Base-by-base conservation (phyloP, 305 asterid species). In the Solanum hybrid region DNA sequence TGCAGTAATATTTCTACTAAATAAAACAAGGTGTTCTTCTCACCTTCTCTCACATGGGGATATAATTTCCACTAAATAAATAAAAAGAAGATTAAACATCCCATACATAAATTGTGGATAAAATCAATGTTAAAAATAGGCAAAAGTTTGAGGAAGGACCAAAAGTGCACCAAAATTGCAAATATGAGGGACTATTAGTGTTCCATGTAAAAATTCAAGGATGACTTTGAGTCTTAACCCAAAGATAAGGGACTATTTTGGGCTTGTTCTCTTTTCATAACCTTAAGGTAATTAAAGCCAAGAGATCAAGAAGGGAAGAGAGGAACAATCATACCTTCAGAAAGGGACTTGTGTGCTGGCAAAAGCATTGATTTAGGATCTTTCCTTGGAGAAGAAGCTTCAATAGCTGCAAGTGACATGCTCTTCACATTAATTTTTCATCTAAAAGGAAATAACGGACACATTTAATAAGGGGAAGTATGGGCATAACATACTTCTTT, bases 371-470 rank as follows among this genome's bases (percentile, higher is more conserved):
- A 93, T 91, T 95, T 96, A 10, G 98, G 98, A 93, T 95, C 97
- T 92, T 95, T 97, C 75, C 94, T 93, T 73, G 98, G 99, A 91
- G 99, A 97, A 90, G 99, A 95, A 70, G 99, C 96, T 93, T 97
- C 99, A 38, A 96, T 96, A 82, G 96, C 99, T 97, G 88, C 92
- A 95, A 36, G 87, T 15, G 93, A 78, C 79, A 76, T 41, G 24
- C 65, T 87, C 76, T 84, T 45, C 78, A 57, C 88, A 85, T 57
- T 22, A 57, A 57, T n/a, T 31, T 11, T 11, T 85, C 77, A 87
- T 79, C 29, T 32, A 26, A 75, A 87, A 83, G 32, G 3, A 27
- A 24, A 5, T 32, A 72, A 13, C 27, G 36, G 24, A 20, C 22
- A 14, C 29, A 79, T 37, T 38, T 17, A 88, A 80, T 68, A 45